Evolutionary conservation across 345 rosid genomes (phyloP).

Genomic region (Sapria himalayana): DNA sequence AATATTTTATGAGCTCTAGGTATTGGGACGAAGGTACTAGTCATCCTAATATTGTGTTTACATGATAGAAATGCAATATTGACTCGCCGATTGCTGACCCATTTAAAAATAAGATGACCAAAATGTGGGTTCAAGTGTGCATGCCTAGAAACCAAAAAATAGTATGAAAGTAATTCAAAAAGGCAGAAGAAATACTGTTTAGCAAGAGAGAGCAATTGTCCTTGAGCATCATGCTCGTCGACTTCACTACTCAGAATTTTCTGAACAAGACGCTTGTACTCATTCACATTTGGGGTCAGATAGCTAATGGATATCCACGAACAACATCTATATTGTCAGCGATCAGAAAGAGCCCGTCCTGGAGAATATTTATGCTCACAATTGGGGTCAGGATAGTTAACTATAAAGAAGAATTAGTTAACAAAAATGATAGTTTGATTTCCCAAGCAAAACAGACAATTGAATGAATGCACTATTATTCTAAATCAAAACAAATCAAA

Average conservation of each 20-base stretch:
- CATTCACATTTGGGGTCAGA: constrained; percentile 80
- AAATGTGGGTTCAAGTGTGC: too few species aligned
- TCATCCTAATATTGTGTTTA: too few species aligned
- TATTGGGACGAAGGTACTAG: too few species aligned
- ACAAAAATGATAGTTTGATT: background rate
- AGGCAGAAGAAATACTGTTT: constrained; percentile 21
- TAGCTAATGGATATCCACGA: constrained; percentile 54
- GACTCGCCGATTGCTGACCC: too few species aligned
- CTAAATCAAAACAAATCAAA: constrained; percentile 2
- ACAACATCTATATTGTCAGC: constrained; percentile 50
- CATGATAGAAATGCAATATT: too few species aligned
- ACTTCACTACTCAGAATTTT: constrained; percentile 56
- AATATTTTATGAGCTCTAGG: too few species aligned
- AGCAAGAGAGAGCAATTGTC: constrained; percentile 43
- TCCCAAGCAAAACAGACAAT: background rate
- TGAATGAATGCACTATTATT: too few species aligned
- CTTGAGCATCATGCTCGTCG: constrained; percentile 30
- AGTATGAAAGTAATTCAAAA: too few species aligned
- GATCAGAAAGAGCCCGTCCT: constrained; percentile 89
- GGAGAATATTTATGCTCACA: constrained; percentile 8
- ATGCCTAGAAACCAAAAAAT: too few species aligned
- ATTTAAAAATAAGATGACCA: too few species aligned
- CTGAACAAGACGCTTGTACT: constrained; percentile 74
- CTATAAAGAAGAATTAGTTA: background rate
- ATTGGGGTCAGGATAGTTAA: too few species aligned